These are phyloP conservation scores for Aspergillus indologenus DNA, from an alignment of 495 filamentous ascomycete genomes.

Conservation along the genomic window DNA sequence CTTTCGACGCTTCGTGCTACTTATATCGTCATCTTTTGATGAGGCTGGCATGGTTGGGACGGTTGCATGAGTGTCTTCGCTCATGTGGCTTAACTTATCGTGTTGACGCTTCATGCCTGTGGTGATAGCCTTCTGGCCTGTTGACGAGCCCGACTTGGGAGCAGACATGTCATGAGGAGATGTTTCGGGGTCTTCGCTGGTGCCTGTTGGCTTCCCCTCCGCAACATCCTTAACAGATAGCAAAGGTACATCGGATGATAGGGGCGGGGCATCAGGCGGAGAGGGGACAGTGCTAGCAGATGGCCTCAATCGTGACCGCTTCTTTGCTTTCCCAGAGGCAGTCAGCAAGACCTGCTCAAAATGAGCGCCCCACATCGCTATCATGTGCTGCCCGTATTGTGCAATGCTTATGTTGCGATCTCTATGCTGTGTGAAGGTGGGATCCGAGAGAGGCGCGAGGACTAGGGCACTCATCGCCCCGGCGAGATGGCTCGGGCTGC, in stretches of 20 bases:
- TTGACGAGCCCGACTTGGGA: too few species aligned
- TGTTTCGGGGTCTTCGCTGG: too few species aligned
- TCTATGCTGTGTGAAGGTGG: conserved; percentile 4
- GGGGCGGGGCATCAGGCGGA: too few species aligned
- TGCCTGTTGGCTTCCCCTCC: too few species aligned
- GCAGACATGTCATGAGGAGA: too few species aligned
- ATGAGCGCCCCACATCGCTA: conserved; percentile 14
- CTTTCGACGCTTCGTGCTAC: not conserved
- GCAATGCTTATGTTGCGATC: conserved; percentile 9
- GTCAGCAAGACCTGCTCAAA: not conserved
- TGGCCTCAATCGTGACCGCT: not conserved
- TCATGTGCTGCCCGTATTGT: conserved; percentile 15
- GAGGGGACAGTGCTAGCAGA: not conserved
- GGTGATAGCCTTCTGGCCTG: too few species aligned
- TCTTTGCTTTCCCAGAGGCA: not conserved
- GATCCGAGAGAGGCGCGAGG: conserved; percentile 17
- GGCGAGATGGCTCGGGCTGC: conserved; percentile 13
- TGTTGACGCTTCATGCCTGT: too few species aligned
- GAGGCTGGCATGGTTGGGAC: not conserved
- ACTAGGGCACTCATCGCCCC: conserved; percentile 20
- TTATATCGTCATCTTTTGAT: not conserved
- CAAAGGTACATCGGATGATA: too few species aligned
- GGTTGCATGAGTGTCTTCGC: too few species aligned
- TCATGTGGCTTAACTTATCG: not conserved
- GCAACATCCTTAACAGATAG: too few species aligned